Evolutionary conservation across 2,329 filamentous ascomycete genomes (phyloP), one percentile per base, ranked within the genome.

Genomic region (Cladorrhinum sp.): DNA sequence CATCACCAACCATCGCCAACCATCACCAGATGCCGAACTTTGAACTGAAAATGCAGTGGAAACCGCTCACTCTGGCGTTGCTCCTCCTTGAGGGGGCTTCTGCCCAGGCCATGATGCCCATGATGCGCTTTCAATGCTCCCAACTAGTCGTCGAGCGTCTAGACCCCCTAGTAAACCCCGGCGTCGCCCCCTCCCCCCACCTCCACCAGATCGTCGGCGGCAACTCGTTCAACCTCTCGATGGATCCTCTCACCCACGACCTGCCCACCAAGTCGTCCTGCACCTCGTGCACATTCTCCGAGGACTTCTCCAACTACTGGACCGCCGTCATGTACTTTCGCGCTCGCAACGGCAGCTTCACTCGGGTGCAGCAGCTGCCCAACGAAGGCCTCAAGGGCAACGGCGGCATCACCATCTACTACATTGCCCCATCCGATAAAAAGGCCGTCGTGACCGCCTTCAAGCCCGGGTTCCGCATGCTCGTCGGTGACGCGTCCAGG

Each of bases 391-490:
- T 64, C 16, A 38, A 16, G 22, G 61, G 61, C 22, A 63, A 63
- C 36, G 65, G 64, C 10, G 66, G 66, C 29, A 64, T 67, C 54
- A 67, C 66, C 7, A 51, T 68, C 13, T 66, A 68, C 32, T 68
- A 67, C 50, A 65, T 65, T 8, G 61, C 66, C 58, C 56, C 62
- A 2, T 68, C 71, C 61, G 63, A 64, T 52, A 57, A 57, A 1
- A 63, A 59, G n/a, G 62, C 68, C 45, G 74, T 74, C 62, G 76
- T 77, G 22, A 77, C 74, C 0, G 72, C 74, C 4, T 77, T 77
- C 68, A 74, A 73, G 62, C 72, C 75, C 10, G 75, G 76, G 13
- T 77, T 77, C 68, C 71, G 75, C 27, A 77, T 77, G 75, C 72
- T 75, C 1, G 70, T 77, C 8, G 76, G 75, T 25, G 73, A 70